phyloP scores from a whole-genome alignment of 2,329 filamentous ascomycete genomes.

The Mariannaea elegans region DNA sequence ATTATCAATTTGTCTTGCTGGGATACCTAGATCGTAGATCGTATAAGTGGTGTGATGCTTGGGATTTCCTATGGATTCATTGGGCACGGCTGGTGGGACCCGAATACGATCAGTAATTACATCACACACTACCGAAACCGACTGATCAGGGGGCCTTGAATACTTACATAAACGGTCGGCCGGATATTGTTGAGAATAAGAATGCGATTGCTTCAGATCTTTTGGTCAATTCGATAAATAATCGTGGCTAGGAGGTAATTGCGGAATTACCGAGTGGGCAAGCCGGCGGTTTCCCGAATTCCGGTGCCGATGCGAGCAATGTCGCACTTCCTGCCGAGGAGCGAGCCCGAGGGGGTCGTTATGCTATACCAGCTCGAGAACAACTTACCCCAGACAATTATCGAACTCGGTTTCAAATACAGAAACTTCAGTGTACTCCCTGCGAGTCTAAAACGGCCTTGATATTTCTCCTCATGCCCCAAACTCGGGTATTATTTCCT shows the following conservation, averaged over 20 bases:
- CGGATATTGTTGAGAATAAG: not conserved
- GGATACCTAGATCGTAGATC: too few relatives aligned
- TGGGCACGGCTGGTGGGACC: conserved; percentile 1
- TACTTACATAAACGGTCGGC: too few relatives aligned
- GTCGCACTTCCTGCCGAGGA: conserved; percentile 28
- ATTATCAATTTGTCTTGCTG: conserved; percentile 5
- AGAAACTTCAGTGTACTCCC: too few relatives aligned
- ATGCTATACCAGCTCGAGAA: conserved; percentile 1
- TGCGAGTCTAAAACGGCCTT: too few relatives aligned
- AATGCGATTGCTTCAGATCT: conserved; percentile 8
- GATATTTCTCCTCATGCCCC: too few relatives aligned
- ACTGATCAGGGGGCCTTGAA: too few relatives aligned
- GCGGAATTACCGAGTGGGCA: not conserved
- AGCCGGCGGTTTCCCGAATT: conserved; percentile 11
- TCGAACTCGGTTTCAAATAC: too few relatives aligned
- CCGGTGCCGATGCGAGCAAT: not conserved
- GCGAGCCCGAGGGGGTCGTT: not conserved
- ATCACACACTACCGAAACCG: conserved; percentile 13
- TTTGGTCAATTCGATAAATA: not conserved
- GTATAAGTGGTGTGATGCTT: conserved; percentile 8
- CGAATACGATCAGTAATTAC: conserved; percentile 19
- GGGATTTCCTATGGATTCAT: conserved; percentile 6
- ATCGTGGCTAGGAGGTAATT: not conserved
- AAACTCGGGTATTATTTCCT: not conserved
- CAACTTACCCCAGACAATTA: too few relatives aligned